Percentiles rank a stretch among this genome's conserved stretches.
Conservation (phyloP, 2,329 filamentous ascomycete genomes). For the Cladosporium oxysporum region DNA sequence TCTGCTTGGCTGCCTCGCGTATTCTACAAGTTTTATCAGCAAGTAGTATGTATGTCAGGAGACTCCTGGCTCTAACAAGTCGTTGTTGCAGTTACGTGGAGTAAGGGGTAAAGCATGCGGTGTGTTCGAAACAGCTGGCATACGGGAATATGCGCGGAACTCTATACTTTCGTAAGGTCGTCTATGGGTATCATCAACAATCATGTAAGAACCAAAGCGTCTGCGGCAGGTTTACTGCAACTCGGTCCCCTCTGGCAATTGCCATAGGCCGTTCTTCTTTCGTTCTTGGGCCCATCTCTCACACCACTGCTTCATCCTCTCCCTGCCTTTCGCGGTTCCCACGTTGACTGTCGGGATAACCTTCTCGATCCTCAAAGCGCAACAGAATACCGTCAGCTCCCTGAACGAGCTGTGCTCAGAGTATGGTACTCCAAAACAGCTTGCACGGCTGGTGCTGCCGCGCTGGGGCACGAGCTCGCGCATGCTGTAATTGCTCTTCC, state of each 20-base stretch:
- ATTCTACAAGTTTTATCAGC: not conserved
- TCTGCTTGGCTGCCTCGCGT: not conserved
- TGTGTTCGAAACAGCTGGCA: not conserved
- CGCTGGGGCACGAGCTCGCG: constrained; percentile 76
- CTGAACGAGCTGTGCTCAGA: constrained; percentile 94
- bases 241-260: constrained; percentile 30
- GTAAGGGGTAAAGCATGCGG: not conserved
- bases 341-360: constrained; percentile 93
- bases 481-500: constrained; percentile 73
- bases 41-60: not conserved
- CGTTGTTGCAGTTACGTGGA: not conserved
- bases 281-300: constrained; percentile 65
- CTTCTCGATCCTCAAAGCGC: constrained; percentile 80
- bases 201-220: not conserved
- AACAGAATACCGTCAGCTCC: constrained; percentile 91
- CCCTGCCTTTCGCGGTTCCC: constrained; percentile 63
- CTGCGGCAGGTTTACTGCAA: constrained; percentile 1
- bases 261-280: constrained; percentile 62
- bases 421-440: constrained; percentile 93
- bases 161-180: not conserved
- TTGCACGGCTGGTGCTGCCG: constrained; percentile 77
- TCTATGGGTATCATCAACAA: not conserved
- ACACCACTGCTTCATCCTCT: constrained; percentile 67
- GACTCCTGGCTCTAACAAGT: not conserved
- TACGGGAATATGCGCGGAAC: not conserved